Base-by-base conservation (phyloP, 116 monocot species). In the Cymodocea nodosa region DNA sequence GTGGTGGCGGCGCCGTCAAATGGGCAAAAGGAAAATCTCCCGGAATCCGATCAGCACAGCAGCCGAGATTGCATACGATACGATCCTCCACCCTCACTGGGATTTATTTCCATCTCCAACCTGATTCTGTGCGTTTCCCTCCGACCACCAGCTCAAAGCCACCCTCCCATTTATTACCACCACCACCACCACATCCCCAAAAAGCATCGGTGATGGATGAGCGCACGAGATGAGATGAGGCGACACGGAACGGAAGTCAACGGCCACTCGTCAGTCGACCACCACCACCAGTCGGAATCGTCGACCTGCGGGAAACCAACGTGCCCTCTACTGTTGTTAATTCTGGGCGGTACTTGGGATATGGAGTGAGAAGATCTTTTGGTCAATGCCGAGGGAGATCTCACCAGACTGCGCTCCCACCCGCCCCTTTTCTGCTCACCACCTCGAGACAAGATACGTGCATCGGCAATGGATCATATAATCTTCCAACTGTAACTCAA, bases 11-110 rank as follows among this genome's bases (percentile, higher is more conserved):
- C 60, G 35, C 15, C 35, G 35, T 15, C 15, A 3, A 60, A 16
- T 6, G 60, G 16, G 17, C 8, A 16, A 37, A 61, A 61, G 36
- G 20, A 6, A 50, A 6, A 50, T 50, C 64, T 50, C 13, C 50
- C 64, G 50, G 48, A 64, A 64, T 50, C 64, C 64, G 64, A 64
- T 19, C 49, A 14, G 50, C 64, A 50, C 64, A 51, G 50, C 40
- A 25, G 40, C 18, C 64, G 50, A 64, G 64, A 50, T 24, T 23
- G 50, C 5, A 64, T 25, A 39, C 11, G 50, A 50, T 48, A 64
- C 64, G 50, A 64, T 48, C 18, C 50, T 44, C 39, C 20, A 20
- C 24, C 24, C 13, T 34, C 60, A 35, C 4, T 35, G 10, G 60
- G 64, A 64, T 64, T 64, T 64, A 20, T 15, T 25, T 15, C 50